Evolutionary conservation across 2,329 filamentous ascomycete species (phyloP).

Genomic region (Beauveria varroae): DNA sequence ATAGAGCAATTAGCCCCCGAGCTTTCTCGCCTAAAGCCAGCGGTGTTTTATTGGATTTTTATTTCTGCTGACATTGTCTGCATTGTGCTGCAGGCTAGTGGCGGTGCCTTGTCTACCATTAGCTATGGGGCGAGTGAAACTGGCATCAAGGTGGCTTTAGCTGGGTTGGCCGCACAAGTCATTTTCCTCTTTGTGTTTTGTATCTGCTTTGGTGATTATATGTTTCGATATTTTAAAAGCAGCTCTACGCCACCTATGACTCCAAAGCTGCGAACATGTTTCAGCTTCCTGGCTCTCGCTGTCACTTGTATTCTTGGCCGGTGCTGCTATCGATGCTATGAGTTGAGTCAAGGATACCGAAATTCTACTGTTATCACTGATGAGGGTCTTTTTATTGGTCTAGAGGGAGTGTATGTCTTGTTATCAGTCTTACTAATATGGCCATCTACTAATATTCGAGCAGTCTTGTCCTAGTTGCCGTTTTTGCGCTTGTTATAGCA

Average conservation of each 20-base stretch:
- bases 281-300: conserved; percentile 42
- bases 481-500: not conserved
- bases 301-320: conserved; percentile 54
- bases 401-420: conserved; percentile 41
- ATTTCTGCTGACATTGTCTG: conserved; percentile 48
- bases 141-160: conserved; percentile 30
- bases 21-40: conserved; percentile 33
- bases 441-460: not conserved
- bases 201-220: conserved; percentile 38
- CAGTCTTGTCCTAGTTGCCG: not conserved
- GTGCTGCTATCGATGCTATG: conserved; percentile 56
- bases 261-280: conserved; percentile 33
- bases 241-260: conserved; percentile 15
- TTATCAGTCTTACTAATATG: not conserved
- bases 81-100: conserved; percentile 47
- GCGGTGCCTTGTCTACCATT: conserved; percentile 43
- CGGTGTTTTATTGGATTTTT: conserved; percentile 36
- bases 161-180: conserved; percentile 52
- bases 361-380: conserved; percentile 44
- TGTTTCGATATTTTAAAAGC: conserved; percentile 30
- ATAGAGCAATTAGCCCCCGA: conserved; percentile 31
- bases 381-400: conserved; percentile 43
- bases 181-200: conserved; percentile 46
- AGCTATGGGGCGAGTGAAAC: conserved; percentile 36
- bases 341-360: conserved; percentile 55